These are phyloP conservation scores for Polyporus arcularius DNA, from an alignment of 768 basidiomycete genomes.

Conservation along the genomic window DNA sequence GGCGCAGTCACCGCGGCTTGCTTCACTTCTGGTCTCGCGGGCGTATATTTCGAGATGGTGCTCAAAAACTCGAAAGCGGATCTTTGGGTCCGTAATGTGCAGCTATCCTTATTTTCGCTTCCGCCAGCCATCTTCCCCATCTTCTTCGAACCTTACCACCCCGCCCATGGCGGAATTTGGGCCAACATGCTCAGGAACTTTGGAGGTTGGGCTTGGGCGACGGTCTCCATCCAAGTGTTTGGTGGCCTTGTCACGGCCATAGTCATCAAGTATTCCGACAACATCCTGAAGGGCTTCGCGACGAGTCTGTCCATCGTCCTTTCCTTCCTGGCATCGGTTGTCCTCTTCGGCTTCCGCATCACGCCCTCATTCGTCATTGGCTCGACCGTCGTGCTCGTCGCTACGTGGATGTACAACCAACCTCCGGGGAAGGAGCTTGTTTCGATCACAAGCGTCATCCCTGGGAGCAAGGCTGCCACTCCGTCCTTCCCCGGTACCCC, in stretches of 20 bases:
- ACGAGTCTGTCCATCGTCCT: constrained; percentile 92
- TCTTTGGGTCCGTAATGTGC: constrained; percentile 89
- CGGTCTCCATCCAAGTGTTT: constrained; percentile 85
- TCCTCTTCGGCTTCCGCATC: constrained; percentile 87
- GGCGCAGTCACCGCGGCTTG: constrained; percentile 83
- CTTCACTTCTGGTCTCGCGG: constrained; percentile 87
- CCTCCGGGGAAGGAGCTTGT: constrained; percentile 46
- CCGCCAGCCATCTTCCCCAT: constrained; percentile 87
- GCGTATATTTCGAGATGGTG: constrained; percentile 94
- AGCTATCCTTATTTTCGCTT: constrained; percentile 87
- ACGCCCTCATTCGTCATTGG: constrained; percentile 88
- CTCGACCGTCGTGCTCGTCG: constrained; percentile 77
- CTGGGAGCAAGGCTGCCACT: constrained; percentile 33
- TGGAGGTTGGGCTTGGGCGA: constrained; percentile 94
- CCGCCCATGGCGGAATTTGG: constrained; percentile 21
- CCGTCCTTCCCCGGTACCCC: constrained; percentile 46
- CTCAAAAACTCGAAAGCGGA: constrained; percentile 83
- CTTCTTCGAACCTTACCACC: constrained; percentile 46
- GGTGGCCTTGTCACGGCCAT: constrained; percentile 93
- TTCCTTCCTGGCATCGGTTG: constrained; percentile 92
- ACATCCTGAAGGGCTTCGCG: constrained; percentile 96
- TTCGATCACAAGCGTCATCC: constrained; percentile 34
- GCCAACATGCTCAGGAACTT: constrained; percentile 75
- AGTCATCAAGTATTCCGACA: constrained; percentile 97
- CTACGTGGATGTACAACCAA: constrained; percentile 96